These are phyloP conservation scores for Talaromyces wortmannii DNA, from an alignment of 495 filamentous ascomycete species.

Conservation along the genomic window DNA sequence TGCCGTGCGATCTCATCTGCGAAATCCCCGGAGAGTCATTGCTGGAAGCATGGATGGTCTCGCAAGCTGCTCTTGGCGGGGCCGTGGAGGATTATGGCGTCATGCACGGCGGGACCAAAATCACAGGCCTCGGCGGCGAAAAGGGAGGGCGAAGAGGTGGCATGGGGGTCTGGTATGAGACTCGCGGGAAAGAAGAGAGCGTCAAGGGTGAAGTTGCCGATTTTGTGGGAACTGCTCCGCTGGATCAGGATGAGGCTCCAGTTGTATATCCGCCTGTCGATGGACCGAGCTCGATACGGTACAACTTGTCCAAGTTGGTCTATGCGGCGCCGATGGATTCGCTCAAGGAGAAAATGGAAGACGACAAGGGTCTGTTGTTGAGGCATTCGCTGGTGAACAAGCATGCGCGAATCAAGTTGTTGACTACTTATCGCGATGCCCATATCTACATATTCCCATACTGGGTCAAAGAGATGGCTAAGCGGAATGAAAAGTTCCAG, in stretches of 20 bases:
- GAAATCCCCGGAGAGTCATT: constrained; percentile 77
- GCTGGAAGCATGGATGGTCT: constrained; percentile 87
- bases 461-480: constrained; percentile 82
- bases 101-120: constrained; percentile 22
- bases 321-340: constrained; percentile 77
- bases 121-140: constrained; percentile 41
- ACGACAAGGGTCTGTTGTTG: constrained; percentile 62
- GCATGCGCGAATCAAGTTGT: constrained; percentile 67
- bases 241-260: constrained; percentile 40
- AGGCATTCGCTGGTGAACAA: constrained; percentile 64
- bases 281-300: constrained; percentile 51
- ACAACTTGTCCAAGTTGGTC: constrained; percentile 59
- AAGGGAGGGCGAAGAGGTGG: constrained; percentile 62
- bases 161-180: constrained; percentile 83
- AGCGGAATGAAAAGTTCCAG: constrained; percentile 69
- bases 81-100: constrained; percentile 15
- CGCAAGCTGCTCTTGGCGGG: constrained; percentile 59
- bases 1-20: constrained; percentile 92
- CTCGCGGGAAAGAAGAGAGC: constrained; percentile 59
- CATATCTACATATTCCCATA: constrained; percentile 90
- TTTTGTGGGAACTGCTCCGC: constrained; percentile 68
- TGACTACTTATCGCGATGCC: constrained; percentile 75
- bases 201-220: constrained; percentile 89
- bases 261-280: constrained; percentile 45
- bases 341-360: constrained; percentile 68